Evolutionary conservation across 805 yeast species (phyloP), one percentile per base, ranked within the genome.

Genomic region (Starmerella kuoi): DNA sequence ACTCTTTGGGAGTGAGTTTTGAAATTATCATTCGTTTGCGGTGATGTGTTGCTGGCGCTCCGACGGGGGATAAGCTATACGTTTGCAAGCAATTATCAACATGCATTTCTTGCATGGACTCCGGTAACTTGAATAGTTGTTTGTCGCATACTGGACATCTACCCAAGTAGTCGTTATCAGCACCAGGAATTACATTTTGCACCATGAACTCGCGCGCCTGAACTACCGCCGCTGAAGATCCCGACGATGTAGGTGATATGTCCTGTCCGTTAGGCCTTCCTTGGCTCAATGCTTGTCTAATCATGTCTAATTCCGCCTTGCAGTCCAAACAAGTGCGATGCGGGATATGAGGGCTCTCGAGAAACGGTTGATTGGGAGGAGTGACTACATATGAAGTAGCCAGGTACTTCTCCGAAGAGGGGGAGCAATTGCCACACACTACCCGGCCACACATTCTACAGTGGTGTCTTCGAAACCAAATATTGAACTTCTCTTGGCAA

Each of bases 11-110:
- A 5, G 59, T 54, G 15, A 65, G 58, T 36, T 52, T 72, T 15
- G 53, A 47, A 1, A 86, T 91, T 38, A 91, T 65, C 96, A 91
- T 87, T 46, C 94, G 70, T 58, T 87, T 87, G 33, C 85, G 60
- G 24, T 54, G 68, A 8, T 44, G 42, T 2, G 27, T 15, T n/a
- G 32, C 26, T 17, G 18, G 6, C 20, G n/a, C 12, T 18, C 41
- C 32, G 11, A 5, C 19, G n/a, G 55, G 55, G 12, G 50, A 44
- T 11, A 34, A 23, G 22, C 78, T 79, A 21, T 80, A 60, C n/a
- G 45, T 38, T 11, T 46, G 60, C 15, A 91, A 58, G 58, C 98
- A 91, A 5, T 66, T 65, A 48, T 72, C 75, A 26, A 88, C 75
- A 61, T 88, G 97, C 0, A 55, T 57, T 51, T 79, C 88, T 42